Base-by-base conservation (phyloP, 768 basidiomycete species). In the Lactifluus rugatus region DNA sequence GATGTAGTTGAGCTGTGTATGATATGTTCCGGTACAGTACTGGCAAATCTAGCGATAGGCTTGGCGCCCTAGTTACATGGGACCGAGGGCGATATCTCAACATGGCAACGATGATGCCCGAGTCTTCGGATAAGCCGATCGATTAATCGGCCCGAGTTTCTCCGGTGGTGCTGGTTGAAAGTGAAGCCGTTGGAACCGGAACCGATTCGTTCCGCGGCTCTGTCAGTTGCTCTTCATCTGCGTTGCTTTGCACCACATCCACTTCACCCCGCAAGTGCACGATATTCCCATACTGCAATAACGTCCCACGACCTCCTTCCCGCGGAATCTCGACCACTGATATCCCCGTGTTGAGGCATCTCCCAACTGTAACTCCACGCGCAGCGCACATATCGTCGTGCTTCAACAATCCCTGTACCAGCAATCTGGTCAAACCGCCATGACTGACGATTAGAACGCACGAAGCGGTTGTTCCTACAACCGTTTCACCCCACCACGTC, bases 371-470 rank as follows among this genome's bases (percentile, higher is more conserved):
- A 19, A 70, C 67, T 9, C 68, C 71, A 19, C 70, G 65, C 23
- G 68, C 74, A 54, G 72, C 73, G 48, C 55, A 62, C 52, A 78
- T 62, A 62, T 72, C 67, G 34, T 75, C 66, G 45, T 73, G 75
- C 21, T 71, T 69, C n/a, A 78, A 62, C 65, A 88, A 65, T 41
- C 66, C 70, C 19, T 72, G 72, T 57, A 85, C 71, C 54, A 89
- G 73, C 28, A 73, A 72, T 19, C 71, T 70, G 58, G 89, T 86
- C 64, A 79, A 76, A 0, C 79, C 85, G 2, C 85, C 85, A 56
- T 91, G 88, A 42, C 82, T 79, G 58, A 81, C 78, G 13, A 83
- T 77, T 31, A 91, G 74, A 46, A 87, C 36, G 31, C 13, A 17
- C 44, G 48, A 41, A 36, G 60, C 37, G 25, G 34, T 11, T 9